Percentiles rank a stretch among this genome's conserved stretches.
Evolutionary conservation across 2,329 filamentous ascomycete genomes (phyloP).

Genomic region (Xylariaceae sp.): DNA sequence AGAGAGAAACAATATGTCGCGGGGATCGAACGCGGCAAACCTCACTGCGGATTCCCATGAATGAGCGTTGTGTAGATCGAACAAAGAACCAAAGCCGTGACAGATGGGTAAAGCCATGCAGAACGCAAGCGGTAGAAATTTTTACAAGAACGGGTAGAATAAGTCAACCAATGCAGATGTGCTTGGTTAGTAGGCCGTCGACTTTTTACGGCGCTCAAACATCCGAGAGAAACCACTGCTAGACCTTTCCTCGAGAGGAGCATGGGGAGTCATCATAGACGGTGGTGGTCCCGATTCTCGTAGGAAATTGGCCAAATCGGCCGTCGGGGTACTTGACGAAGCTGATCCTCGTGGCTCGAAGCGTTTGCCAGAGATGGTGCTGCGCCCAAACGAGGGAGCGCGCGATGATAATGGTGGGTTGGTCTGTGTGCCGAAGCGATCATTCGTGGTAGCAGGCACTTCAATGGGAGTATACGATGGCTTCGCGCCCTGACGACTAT

Average conservation of each 20-base stretch:
- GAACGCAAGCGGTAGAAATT: conserved; percentile 4
- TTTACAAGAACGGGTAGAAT: conserved; percentile 18
- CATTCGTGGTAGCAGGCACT: conserved; percentile 42
- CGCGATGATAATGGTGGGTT: conserved; percentile 16
- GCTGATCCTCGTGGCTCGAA: conserved; percentile 56
- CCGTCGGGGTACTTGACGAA: conserved; percentile 48
- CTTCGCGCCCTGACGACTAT: conserved; percentile 37
- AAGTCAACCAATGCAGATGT: conserved; percentile 1
- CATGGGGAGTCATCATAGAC: conserved; percentile 26
- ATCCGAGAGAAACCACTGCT: conserved; percentile 44
- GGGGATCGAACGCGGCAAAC: too few relatives aligned
- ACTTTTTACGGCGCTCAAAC: conserved; percentile 51
- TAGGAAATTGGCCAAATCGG: conserved; percentile 71
- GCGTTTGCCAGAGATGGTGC: conserved; percentile 50
- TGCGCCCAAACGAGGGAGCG: conserved; percentile 34
- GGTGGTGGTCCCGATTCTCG: conserved; percentile 65
- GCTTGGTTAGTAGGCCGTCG: conserved; percentile 30
- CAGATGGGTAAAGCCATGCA: too few relatives aligned
- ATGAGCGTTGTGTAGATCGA: too few relatives aligned
- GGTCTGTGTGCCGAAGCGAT: conserved; percentile 38
- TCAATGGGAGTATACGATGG: conserved; percentile 53
- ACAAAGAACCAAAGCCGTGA: too few relatives aligned
- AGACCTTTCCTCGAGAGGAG: conserved; percentile 37
- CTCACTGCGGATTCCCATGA: too few relatives aligned
- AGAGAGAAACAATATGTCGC: too few relatives aligned